Base-by-base conservation (phyloP, 2,329 filamentous ascomycete genomes). In the Chrysosporium keratinophilum region DNA sequence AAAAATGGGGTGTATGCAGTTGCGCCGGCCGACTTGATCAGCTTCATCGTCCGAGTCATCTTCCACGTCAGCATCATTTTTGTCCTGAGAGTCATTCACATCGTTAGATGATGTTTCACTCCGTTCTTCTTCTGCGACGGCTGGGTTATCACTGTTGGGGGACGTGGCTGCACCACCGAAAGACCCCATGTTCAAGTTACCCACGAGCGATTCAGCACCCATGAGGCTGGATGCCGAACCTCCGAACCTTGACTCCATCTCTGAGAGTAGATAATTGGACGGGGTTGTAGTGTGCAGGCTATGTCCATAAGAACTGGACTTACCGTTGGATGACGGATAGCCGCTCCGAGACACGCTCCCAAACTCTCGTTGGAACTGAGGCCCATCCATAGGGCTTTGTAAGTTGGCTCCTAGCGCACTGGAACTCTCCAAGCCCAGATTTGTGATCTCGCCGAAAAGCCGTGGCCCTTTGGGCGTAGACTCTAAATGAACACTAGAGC, bases 391-490 rank as follows among this genome's bases (percentile, higher is more conserved):
- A 2, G 59, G 63, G 11, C 19, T 51, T 50, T 62, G 58, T 9
- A 62, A 33, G 37, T 66, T 60, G 23, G 62, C 52, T 31, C 65
- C 72, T 19, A 80, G 64, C 17, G 74, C 65, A 11, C 73, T 74
- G 14, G 79, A 80, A 61, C 74, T 79, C 48, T 72, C 68, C 12
- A 83, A 61, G 10, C 76, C 76, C 17, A 79, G 80, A 28, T 73
- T 67, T 10, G 76, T 76, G 57, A 84, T 79, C 63, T 84, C 81
- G 11, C 81, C 81, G 62, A 83, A 84, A 5, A 84, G 69, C 48
- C 76, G 77, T 28, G 47, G 50, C 11, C 41, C 46, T 15, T 45
- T 66, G 61, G 34, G 60, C 62, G 57, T 46, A 28, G 53, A 31
- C 52, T 56, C 54, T 19, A 50, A n/a, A 15, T 56, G 37, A 46